Base-by-base conservation (phyloP, 2,329 filamentous ascomycete species). In the Cytospora piceae region DNA sequence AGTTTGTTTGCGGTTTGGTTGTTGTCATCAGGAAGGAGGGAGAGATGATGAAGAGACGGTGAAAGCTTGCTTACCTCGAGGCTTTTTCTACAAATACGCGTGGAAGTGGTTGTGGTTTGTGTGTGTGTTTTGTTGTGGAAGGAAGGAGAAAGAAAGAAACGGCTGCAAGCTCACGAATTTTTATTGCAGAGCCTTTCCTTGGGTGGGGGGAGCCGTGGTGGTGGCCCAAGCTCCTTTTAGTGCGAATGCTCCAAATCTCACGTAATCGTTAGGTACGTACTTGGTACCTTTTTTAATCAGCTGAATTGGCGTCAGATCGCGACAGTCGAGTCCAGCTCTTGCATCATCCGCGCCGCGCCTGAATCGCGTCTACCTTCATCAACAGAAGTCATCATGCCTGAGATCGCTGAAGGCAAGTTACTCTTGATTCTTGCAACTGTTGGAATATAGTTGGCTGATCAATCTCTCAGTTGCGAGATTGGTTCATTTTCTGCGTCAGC, bases 1-100 rank as follows among this genome's bases (percentile, higher is more conserved):
- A 96, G 91, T 94, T 94, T 89, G 91, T 94, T 94, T 89, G 89
- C 86, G 90, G 90, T 93, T 89, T 85, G 84, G 82, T 83, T 78
- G 78, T 81, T 93, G 88, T 94, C 92, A 94, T 94, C 92, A 93
- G 77, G 80, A 79, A 82, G 75, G 71, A 69, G 68, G 71, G 72
- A 70, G 67, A 58, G 57, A 14, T 37, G 39, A 70, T 63, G 69
- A 56, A 22, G 15, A 42, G 14, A 24, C 24, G 64, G 29, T 58
- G 52, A 53, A 51, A 56, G 20, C 39, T 70, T 58, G 59, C 66
- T 66, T 68, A 68, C 66, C 66, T 68, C 56, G 46, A 54, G 52
- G 24, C 32, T n/a, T 51, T 56, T 37, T n/a, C 49, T 32, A 52
- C 51, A 63, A 59, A 64, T 58, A 63, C 59, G 55, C 60, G 29